Conservation (phyloP, 352 stramenopile species). For the Lagenidium giganteum region DNA sequence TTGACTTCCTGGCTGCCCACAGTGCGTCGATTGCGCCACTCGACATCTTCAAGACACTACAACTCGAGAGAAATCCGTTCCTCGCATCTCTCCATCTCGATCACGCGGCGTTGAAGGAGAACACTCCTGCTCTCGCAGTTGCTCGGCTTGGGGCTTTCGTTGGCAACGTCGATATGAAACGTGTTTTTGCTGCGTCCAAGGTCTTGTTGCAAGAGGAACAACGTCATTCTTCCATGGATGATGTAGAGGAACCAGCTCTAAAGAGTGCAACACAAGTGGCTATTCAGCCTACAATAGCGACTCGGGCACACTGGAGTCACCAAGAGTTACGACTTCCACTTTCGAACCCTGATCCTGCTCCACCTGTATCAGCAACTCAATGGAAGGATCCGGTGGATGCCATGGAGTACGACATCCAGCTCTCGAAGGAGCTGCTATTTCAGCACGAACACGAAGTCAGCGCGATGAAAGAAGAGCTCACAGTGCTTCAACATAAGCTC, state of each 20-base stretch:
- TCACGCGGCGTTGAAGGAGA: conserved; percentile 38
- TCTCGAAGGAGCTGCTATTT: conserved; percentile 51
- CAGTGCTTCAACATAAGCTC: conserved; percentile 38
- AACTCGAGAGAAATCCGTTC: conserved; percentile 62
- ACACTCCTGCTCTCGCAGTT: conserved; percentile 12
- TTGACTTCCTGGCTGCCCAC: conserved; percentile 46
- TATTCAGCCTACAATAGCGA: conserved; percentile 2
- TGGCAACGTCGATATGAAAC: conserved; percentile 49
- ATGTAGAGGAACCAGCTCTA: neutral
- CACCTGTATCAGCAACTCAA: neutral
- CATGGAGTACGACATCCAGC: conserved; percentile 41
- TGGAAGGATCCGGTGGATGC: conserved; percentile 14
- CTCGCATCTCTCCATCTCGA: conserved; percentile 52
- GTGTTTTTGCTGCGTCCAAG: conserved; percentile 47
- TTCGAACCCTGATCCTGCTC: conserved; percentile 3
- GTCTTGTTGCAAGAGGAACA: conserved; percentile 40
- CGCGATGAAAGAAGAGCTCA: conserved; percentile 49
- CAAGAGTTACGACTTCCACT: no score
- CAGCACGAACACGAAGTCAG: conserved; percentile 61
- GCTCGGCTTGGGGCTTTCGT: conserved; percentile 34
- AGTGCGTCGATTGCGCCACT: conserved; percentile 18
- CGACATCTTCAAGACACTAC: conserved; percentile 36
- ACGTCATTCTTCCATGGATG: neutral
- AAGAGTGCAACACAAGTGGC: neutral
- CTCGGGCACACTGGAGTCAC: conserved; percentile 39